phyloP scores from a whole-genome alignment of 129 eudicot species.

The Artemisia annua region DNA sequence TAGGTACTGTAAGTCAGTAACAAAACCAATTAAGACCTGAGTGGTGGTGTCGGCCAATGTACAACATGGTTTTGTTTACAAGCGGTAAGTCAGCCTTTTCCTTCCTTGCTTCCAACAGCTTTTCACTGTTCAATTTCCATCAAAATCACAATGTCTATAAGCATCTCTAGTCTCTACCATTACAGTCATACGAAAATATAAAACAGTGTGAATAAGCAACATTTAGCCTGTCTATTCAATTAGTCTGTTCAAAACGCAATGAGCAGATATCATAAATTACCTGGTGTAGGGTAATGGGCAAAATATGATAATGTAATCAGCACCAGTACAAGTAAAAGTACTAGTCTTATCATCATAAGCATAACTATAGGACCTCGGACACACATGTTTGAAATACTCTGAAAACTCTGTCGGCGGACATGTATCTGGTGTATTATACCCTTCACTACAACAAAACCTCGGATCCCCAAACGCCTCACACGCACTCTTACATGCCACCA shows the following conservation, averaged over 20 bases:
- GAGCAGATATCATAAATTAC: conserved; percentile 22
- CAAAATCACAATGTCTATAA: conserved; percentile 4
- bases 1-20: background rate
- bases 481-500: conserved; percentile 91
- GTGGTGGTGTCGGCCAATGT: conserved; percentile 45
- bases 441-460: conserved; percentile 75
- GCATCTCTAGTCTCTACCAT: background rate
- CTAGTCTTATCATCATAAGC: conserved; percentile 92
- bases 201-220: no score
- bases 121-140: conserved; percentile 38
- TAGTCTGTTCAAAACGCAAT: no score
- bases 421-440: conserved; percentile 66
- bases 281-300: conserved; percentile 86
- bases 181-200: no score
- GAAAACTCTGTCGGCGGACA: conserved; percentile 78
- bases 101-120: conserved; percentile 46
- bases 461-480: conserved; percentile 91
- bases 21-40: conserved; percentile 29
- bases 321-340: conserved; percentile 71
- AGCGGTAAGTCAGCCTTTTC: conserved; percentile 59
- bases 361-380: conserved; percentile 80
- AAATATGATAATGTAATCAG: conserved; percentile 80
- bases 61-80: conserved; percentile 66
- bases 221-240: no score
- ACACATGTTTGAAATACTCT: conserved; percentile 65